A percentile compares a stretch with the other conserved stretches of the same genome.
phyloP scores from a whole-genome alignment of 1,139 yeast genomes.

The Ogataea hybrid region DNA sequence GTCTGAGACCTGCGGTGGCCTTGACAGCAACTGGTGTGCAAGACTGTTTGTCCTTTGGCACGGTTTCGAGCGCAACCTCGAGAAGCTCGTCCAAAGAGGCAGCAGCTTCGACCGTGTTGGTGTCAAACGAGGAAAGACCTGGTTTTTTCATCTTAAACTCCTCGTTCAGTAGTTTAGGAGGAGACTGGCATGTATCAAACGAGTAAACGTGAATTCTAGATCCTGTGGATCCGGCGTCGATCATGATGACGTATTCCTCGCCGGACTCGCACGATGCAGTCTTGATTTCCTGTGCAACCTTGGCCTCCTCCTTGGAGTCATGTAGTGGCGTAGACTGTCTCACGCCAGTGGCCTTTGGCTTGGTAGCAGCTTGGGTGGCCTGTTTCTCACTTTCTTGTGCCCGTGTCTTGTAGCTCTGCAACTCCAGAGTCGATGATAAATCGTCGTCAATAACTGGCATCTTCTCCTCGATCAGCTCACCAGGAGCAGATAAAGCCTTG shows the following conservation, averaged over 20 bases:
- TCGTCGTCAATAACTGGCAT: neutral
- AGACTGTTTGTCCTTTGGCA: slow-evolving; percentile 67
- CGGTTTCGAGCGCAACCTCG: slow-evolving; percentile 65
- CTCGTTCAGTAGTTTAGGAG: slow-evolving; percentile 78
- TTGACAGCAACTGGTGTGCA: slow-evolving; percentile 95
- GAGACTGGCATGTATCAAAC: slow-evolving; percentile 79
- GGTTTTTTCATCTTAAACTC: slow-evolving; percentile 87
- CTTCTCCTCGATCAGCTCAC: neutral
- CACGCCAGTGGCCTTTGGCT: slow-evolving; percentile 5
- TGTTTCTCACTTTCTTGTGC: neutral
- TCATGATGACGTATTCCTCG: slow-evolving; percentile 71
- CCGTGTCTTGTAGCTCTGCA: neutral
- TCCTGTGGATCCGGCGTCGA: slow-evolving; percentile 97
- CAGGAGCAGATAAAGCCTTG: neutral
- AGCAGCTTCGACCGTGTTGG: slow-evolving; percentile 84
- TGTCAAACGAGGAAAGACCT: slow-evolving; percentile 83
- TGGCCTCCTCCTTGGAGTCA: slow-evolving; percentile 15
- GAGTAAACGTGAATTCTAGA: slow-evolving; percentile 93
- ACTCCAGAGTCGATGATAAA: neutral
- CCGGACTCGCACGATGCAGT: slow-evolving; percentile 17
- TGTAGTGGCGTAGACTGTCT: slow-evolving; percentile 8
- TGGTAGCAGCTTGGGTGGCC: slow-evolving; percentile 16
- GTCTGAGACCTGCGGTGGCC: slow-evolving; percentile 96
- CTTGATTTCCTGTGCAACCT: slow-evolving; percentile 10
- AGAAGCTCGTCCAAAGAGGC: slow-evolving; percentile 78